phyloP scores from a whole-genome alignment of 2,329 filamentous ascomycete species.

The Neocucurbitaria cava region DNA sequence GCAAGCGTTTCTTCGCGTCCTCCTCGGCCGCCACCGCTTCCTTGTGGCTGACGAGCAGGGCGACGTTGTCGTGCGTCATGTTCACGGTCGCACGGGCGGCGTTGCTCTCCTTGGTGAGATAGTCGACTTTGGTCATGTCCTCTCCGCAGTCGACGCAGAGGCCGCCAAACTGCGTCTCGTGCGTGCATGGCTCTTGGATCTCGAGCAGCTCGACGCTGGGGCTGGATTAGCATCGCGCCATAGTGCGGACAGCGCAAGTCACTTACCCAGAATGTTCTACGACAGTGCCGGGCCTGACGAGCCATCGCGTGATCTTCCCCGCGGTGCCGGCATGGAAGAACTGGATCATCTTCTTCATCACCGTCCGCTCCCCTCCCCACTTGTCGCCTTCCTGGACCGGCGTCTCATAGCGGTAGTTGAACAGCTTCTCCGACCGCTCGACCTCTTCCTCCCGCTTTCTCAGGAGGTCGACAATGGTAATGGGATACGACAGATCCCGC shows the following conservation, averaged over 20 bases:
- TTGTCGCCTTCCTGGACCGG: constrained; percentile 71
- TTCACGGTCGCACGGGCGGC: constrained; percentile 89
- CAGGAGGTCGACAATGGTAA: constrained; percentile 86
- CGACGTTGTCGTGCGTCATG: constrained; percentile 91
- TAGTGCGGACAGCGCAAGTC: background rate
- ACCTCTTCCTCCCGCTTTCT: constrained; percentile 78
- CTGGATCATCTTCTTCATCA: constrained; percentile 73
- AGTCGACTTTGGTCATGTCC: constrained; percentile 91
- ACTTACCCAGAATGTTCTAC: constrained; percentile 59
- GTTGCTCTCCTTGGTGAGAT: constrained; percentile 80
- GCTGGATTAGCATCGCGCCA: constrained; percentile 3
- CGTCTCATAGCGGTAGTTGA: constrained; percentile 88
- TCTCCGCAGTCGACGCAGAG: constrained; percentile 92
- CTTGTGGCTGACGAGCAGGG: constrained; percentile 80
- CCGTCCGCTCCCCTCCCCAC: constrained; percentile 74
- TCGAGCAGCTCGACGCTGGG: constrained; percentile 68
- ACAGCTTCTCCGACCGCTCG: constrained; percentile 76
- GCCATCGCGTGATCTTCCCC: constrained; percentile 79
- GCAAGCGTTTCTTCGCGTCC: constrained; percentile 81
- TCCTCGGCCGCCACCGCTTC: constrained; percentile 85
- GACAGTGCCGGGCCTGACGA: constrained; percentile 69
- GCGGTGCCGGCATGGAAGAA: constrained; percentile 86
- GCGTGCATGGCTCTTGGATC: constrained; percentile 88
- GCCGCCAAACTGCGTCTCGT: constrained; percentile 89
- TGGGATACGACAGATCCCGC: constrained; percentile 79